phyloP scores from a whole-genome alignment of 306 rosid genomes.

The Dalbergia cochinchinensis region DNA sequence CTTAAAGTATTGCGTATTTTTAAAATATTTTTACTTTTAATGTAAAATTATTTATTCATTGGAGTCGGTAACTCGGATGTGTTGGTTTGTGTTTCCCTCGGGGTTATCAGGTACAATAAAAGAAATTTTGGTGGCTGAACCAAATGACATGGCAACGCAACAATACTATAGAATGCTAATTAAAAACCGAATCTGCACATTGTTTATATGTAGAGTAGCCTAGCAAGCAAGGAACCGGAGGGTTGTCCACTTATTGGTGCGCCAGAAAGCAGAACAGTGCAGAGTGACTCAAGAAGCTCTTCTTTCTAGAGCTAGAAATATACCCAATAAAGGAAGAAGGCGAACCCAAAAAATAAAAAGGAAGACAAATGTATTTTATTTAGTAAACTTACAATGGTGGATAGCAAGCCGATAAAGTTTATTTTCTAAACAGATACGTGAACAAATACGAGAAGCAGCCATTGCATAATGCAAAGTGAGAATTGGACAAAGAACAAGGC shows the following conservation, averaged over 20 bases:
- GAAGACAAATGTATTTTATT: constrained; percentile 1
- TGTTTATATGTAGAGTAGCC: too few relatives aligned
- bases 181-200: too few relatives aligned
- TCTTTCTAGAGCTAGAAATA: not conserved
- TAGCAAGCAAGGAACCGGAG: too few relatives aligned
- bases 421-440: not conserved
- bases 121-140: too few relatives aligned
- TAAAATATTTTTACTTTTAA: too few relatives aligned
- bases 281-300: not conserved
- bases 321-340: not conserved
- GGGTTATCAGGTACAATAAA: too few relatives aligned
- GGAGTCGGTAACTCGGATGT: too few relatives aligned
- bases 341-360: not conserved
- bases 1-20: too few relatives aligned
- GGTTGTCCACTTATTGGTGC: not conserved
- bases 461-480: constrained; percentile 20
- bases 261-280: not conserved
- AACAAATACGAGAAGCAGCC: constrained; percentile 15
- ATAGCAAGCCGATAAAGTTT: constrained; percentile 25
- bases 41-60: too few relatives aligned
- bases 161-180: too few relatives aligned
- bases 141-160: too few relatives aligned
- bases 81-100: too few relatives aligned
- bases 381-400: constrained; percentile 1
- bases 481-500: constrained; percentile 54